Percentiles rank a stretch among this genome's conserved stretches.
Conservation (phyloP, 106 monocot genomes). For the Dendrobium officinale region DNA sequence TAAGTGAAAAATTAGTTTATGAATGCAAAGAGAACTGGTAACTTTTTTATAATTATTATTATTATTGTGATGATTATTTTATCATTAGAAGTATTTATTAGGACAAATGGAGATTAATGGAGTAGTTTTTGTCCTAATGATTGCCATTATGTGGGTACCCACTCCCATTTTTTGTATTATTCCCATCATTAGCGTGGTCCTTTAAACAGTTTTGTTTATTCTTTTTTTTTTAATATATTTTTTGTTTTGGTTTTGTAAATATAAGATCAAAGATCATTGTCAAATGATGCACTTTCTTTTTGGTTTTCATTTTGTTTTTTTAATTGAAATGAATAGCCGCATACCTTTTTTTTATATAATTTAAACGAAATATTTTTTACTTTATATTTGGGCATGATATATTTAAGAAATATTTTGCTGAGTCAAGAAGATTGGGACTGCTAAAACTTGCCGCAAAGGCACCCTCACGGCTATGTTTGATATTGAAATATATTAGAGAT, state of each 20-base stretch:
- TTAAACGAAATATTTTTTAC: no score
- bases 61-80: neutral
- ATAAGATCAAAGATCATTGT: no score
- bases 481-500: no score
- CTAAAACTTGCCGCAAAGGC: neutral
- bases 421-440: no score
- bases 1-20: no score
- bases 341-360: no score
- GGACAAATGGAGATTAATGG: neutral
- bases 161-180: neutral
- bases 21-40: no score
- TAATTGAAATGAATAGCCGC: no score
- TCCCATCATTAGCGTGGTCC: no score
- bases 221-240: neutral
- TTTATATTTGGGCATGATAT: neutral
- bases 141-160: neutral
- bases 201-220: neutral
- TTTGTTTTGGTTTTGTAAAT: neutral
- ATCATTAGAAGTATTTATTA: neutral
- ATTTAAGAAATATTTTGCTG: neutral
- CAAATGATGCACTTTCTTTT: no score
- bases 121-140: neutral
- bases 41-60: neutral
- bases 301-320: no score
- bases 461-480: neutral